phyloP scores from a whole-genome alignment of 2,329 filamentous ascomycete genomes.

The Ophiosphaerella korrae region DNA sequence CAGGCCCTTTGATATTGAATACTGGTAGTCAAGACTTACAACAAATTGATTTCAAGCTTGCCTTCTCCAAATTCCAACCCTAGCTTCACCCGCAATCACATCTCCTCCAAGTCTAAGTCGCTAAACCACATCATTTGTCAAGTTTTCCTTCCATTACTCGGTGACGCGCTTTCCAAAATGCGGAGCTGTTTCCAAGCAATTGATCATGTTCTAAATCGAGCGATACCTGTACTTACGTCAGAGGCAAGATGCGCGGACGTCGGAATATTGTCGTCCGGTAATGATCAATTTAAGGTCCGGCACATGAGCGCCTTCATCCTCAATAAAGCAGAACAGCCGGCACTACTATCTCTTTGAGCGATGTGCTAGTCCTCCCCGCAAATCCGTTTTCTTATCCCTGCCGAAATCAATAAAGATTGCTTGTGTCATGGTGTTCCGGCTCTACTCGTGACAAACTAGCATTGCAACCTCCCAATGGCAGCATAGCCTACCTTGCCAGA shows the following conservation, averaged over 20 bases:
- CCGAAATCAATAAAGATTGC: constrained; percentile 10
- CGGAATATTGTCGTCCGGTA: constrained; percentile 8
- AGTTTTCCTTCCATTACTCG: no score
- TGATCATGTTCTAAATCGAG: no score
- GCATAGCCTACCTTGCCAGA: not conserved
- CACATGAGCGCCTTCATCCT: constrained; percentile 12
- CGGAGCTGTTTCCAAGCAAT: no score
- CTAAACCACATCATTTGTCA: no score
- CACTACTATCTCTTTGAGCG: constrained; percentile 3
- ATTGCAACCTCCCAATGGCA: constrained; percentile 11
- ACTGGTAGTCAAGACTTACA: no score
- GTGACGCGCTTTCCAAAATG: no score
- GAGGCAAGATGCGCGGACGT: constrained; percentile 3
- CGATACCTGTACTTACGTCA: no score
- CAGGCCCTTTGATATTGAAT: no score
- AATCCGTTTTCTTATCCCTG: constrained; percentile 13
- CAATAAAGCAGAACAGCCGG: constrained; percentile 14
- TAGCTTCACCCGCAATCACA: no score
- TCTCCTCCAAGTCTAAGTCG: no score
- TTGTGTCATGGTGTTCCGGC: constrained; percentile 4
- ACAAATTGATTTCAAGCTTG: no score
- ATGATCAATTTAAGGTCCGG: constrained; percentile 4
- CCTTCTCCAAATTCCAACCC: no score
- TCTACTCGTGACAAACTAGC: constrained; percentile 15
- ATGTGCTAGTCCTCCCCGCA: constrained; percentile 23